phyloP scores from a whole-genome alignment of 1,284 basidiomycete genomes.

The Lignosus rhinocerotis region DNA sequence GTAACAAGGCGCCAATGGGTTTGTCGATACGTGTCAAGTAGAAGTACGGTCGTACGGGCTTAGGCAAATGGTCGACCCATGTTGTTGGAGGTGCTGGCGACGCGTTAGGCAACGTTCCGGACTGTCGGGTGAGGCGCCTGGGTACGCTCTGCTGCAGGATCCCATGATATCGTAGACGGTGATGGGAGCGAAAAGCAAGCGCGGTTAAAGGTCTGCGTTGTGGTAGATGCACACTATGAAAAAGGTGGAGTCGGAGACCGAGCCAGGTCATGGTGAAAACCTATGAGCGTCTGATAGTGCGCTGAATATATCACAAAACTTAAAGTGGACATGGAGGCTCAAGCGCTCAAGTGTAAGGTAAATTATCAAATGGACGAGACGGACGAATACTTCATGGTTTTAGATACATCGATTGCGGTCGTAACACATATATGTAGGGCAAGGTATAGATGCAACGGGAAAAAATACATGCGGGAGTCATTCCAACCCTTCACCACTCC shows the following conservation, averaged over 20 bases:
- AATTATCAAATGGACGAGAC: neutral
- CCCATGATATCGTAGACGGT: neutral
- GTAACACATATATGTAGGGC: conserved; percentile 20
- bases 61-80: conserved; percentile 72
- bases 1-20: conserved; percentile 89
- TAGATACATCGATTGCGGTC: conserved; percentile 21
- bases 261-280: conserved; percentile 12
- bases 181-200: neutral
- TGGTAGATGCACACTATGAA: neutral
- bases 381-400: neutral
- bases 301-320: neutral
- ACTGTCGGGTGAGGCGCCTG: conserved; percentile 2
- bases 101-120: conserved; percentile 17
- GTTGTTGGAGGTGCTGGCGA: conserved; percentile 34
- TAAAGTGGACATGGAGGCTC: neutral
- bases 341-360: neutral
- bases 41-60: conserved; percentile 72
- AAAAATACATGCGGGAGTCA: conserved; percentile 15
- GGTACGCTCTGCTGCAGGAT: conserved; percentile 2
- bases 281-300: neutral
- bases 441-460: conserved; percentile 26
- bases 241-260: conserved; percentile 4
- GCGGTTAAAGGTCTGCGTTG: neutral
- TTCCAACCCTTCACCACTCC: conserved; percentile 59
- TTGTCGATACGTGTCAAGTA: conserved; percentile 91